Evolutionary conservation across 2,329 filamentous ascomycete species (phyloP).

Genomic region (Penicillium expansum): DNA sequence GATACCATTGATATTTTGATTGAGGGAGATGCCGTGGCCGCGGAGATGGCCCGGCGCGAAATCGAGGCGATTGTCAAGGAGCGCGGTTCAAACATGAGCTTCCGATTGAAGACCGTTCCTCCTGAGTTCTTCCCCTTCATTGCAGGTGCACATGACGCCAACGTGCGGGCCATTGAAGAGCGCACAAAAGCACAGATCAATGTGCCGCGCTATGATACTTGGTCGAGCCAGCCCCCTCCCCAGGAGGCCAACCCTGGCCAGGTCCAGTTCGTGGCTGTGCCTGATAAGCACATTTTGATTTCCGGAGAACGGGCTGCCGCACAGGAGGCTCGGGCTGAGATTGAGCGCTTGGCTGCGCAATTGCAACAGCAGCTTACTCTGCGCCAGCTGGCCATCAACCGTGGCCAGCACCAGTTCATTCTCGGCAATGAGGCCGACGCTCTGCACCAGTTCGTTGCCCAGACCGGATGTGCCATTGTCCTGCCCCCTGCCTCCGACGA

Average conservation of each 20-base stretch:
- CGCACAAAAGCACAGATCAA: conserved; percentile 75
- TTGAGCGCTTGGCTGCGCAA: conserved; percentile 74
- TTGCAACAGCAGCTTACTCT: conserved; percentile 73
- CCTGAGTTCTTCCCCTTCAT: conserved; percentile 96
- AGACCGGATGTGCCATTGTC: conserved; percentile 88
- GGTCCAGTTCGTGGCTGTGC: conserved; percentile 68
- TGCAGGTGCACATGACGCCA: conserved; percentile 70
- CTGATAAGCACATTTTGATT: conserved; percentile 76
- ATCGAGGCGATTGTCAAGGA: conserved; percentile 87
- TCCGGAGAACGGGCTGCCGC: conserved; percentile 82
- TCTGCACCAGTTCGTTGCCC: conserved; percentile 78
- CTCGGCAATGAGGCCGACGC: conserved; percentile 78
- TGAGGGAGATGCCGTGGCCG: conserved; percentile 86
- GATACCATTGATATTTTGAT: conserved; percentile 79
- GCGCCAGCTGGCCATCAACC: conserved; percentile 77
- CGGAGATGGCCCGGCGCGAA: conserved; percentile 75
- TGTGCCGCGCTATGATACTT: conserved; percentile 77
- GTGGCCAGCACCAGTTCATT: conserved; percentile 90
- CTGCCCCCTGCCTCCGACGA: conserved; percentile 73
- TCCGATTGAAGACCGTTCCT: conserved; percentile 79
- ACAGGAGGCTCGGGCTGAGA: conserved; percentile 72
- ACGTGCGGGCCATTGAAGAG: conserved; percentile 66
- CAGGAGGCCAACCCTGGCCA: conserved; percentile 61
- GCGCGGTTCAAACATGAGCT: conserved; percentile 75
- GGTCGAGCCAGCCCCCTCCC: conserved; percentile 65